Evolutionary conservation across 2,329 filamentous ascomycete species (phyloP).

Genomic region (Hirsutella minnesotensis): DNA sequence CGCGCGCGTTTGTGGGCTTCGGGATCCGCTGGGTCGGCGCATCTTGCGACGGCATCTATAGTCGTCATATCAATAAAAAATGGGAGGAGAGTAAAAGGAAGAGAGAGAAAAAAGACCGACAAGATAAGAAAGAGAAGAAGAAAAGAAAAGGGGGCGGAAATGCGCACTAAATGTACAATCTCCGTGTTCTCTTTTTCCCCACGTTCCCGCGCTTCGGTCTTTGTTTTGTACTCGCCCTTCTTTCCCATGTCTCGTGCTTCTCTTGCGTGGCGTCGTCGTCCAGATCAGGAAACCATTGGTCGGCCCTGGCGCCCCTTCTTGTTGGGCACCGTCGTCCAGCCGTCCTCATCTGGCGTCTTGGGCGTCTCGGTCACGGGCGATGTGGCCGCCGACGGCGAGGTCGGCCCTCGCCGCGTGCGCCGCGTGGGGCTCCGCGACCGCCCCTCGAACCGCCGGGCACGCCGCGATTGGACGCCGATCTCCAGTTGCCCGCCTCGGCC

Average conservation of each 20-base stretch:
- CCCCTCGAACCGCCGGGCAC: slow-evolving; percentile 31
- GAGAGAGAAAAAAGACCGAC: too few species aligned
- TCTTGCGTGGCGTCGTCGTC: too few species aligned
- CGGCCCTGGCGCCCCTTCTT: slow-evolving; percentile 26
- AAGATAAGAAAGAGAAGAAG: slow-evolving; percentile 12
- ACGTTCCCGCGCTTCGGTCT: not conserved
- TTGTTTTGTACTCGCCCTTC: not conserved
- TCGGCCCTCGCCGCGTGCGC: slow-evolving; percentile 31
- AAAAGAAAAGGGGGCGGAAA: slow-evolving; percentile 11
- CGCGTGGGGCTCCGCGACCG: slow-evolving; percentile 26
- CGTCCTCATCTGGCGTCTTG: slow-evolving; percentile 42
- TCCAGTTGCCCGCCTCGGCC: slow-evolving; percentile 49
- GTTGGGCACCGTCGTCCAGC: slow-evolving; percentile 46
- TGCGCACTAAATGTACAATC: slow-evolving; percentile 22
- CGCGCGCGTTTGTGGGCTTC: too few species aligned
- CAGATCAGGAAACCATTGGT: slow-evolving; percentile 12
- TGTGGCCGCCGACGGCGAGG: slow-evolving; percentile 10
- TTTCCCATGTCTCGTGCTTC: not conserved
- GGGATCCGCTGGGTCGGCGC: slow-evolving; percentile 5
- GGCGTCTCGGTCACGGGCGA: slow-evolving; percentile 18
- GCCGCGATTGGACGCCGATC: slow-evolving; percentile 34
- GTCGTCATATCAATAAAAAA: slow-evolving; percentile 20
- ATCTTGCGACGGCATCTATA: slow-evolving; percentile 22
- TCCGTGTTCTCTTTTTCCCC: slow-evolving; percentile 12
- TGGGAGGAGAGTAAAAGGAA: too few species aligned